Evolutionary conservation across 1,284 basidiomycete species (phyloP).

Genomic region (Ceratorhiza oryzae-sativae): DNA sequence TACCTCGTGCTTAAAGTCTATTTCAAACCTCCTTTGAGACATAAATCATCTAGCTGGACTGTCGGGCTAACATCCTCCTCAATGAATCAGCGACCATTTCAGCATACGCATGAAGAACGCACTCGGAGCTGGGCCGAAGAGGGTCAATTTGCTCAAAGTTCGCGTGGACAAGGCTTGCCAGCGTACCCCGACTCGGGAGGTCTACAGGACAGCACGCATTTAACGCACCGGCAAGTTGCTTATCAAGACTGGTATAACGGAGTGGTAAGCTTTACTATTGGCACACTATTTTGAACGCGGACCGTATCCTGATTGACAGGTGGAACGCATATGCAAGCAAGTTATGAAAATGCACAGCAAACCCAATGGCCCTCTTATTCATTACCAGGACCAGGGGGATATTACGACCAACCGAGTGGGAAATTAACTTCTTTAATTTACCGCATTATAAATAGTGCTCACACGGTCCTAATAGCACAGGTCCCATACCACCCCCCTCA

Average conservation of each 20-base stretch:
- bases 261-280: background rate
- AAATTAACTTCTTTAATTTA: constrained; percentile 35
- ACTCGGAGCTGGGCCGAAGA: background rate
- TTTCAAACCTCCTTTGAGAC: constrained; percentile 9
- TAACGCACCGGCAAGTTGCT: background rate
- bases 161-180: background rate
- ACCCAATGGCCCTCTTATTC: constrained; percentile 3
- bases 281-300: background rate
- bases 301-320: background rate
- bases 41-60: constrained; percentile 14
- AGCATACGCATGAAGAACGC: background rate
- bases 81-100: constrained; percentile 5
- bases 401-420: constrained; percentile 28
- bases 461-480: background rate
- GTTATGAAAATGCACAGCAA: background rate
- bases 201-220: background rate
- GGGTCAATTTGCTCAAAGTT: background rate
- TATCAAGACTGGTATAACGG: constrained; percentile 12
- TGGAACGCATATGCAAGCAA: background rate
- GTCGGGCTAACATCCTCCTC: background rate
- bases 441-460: constrained; percentile 18
- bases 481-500: constrained; percentile 3
- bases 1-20: constrained; percentile 16
- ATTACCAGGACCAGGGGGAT: background rate
- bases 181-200: background rate